A percentile compares a stretch with the other conserved stretches of the same genome.
These are phyloP conservation scores for Ogataea polymorpha DNA, from an alignment of 805 yeast species.

Conservation along the genomic window DNA sequence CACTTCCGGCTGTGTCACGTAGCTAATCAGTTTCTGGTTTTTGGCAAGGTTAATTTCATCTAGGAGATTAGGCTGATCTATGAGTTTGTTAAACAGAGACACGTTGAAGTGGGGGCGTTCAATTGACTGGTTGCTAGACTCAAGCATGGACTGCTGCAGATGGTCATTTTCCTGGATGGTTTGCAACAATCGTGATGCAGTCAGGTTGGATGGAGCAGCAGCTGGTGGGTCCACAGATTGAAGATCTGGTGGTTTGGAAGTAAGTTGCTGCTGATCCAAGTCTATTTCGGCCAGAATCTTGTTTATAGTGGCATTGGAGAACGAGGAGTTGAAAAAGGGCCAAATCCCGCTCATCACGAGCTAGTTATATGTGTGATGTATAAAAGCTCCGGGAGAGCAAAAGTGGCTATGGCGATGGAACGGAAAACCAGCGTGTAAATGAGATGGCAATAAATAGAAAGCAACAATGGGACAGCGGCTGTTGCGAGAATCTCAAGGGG, in stretches of 20 bases:
- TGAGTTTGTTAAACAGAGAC: slow-evolving; percentile 30
- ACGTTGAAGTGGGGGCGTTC: slow-evolving; percentile 21
- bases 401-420: not conserved
- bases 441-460: not conserved
- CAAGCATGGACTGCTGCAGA: slow-evolving; percentile 18
- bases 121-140: not conserved
- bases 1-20: slow-evolving; percentile 32
- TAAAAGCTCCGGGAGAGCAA: not conserved
- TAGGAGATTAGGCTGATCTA: slow-evolving; percentile 36
- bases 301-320: slow-evolving; percentile 36
- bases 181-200: slow-evolving; percentile 35
- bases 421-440: not conserved
- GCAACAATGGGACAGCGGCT: not conserved
- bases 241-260: slow-evolving; percentile 1
- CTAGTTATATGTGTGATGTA: not conserved
- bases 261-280: slow-evolving; percentile 29
- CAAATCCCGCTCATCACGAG: slow-evolving; percentile 35
- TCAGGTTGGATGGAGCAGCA: slow-evolving; percentile 22
- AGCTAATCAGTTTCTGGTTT: slow-evolving; percentile 32
- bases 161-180: slow-evolving; percentile 34
- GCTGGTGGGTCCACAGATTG: slow-evolving; percentile 1
- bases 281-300: slow-evolving; percentile 37
- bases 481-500: not conserved
- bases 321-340: slow-evolving; percentile 38
- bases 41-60: slow-evolving; percentile 36